Evolutionary conservation across 2,329 filamentous ascomycete genomes (phyloP).

Genomic region (Penicillium sclerotiorum): DNA sequence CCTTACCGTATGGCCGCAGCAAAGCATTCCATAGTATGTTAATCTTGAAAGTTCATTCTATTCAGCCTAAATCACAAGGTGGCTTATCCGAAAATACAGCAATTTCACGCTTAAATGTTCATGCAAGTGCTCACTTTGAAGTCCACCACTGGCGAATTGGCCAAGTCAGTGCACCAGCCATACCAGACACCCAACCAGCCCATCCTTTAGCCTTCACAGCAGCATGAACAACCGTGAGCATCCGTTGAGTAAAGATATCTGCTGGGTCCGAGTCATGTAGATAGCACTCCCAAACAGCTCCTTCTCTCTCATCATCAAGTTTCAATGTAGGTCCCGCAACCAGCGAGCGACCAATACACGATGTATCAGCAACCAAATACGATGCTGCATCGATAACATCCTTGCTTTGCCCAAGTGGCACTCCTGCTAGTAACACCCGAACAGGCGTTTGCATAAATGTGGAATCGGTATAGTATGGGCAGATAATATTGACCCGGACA

Average conservation of each 20-base stretch:
- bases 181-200: conserved; percentile 11
- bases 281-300: conserved; percentile 13
- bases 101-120: no score
- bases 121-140: no score
- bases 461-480: conserved; percentile 11
- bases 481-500: conserved; percentile 12
- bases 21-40: no score
- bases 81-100: no score
- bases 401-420: conserved; percentile 6
- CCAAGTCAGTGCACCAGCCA: conserved; percentile 12
- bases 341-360: conserved; percentile 11
- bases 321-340: conserved; percentile 9
- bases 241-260: conserved; percentile 14
- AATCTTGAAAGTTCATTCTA: no score
- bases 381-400: conserved; percentile 13
- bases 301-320: conserved; percentile 3
- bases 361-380: conserved; percentile 10
- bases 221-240: conserved; percentile 7
- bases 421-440: conserved; percentile 8
- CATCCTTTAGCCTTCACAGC: conserved; percentile 7
- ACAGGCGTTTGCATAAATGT: conserved; percentile 11
- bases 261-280: conserved; percentile 13
- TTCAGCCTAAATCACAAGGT: no score
- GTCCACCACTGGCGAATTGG: conserved; percentile 13
- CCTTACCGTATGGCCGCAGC: no score